These are phyloP conservation scores for Pestalotiopsis sp. DNA, from an alignment of 2,329 filamentous ascomycete species.

Conservation along the genomic window DNA sequence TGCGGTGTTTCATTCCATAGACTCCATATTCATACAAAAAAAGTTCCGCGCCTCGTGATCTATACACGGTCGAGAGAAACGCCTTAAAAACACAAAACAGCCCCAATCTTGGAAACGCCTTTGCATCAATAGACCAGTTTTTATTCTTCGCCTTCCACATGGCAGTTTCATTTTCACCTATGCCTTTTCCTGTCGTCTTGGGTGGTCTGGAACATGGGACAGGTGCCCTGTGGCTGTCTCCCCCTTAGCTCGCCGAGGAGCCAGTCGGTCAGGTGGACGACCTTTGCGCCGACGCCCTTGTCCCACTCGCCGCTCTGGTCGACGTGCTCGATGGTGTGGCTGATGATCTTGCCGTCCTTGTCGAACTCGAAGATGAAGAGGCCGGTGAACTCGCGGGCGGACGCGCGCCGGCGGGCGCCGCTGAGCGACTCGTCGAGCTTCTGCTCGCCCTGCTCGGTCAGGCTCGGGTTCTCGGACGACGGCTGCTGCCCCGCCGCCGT, in stretches of 20 bases:
- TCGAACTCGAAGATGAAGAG: conserved; percentile 97
- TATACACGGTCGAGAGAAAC: not conserved
- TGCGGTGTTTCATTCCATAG: not conserved
- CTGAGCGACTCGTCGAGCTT: conserved; percentile 37
- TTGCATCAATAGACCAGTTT: not conserved
- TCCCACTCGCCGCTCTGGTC: conserved; percentile 85
- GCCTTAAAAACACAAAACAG: not conserved
- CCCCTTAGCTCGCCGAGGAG: conserved; percentile 74
- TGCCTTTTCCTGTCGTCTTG: not conserved
- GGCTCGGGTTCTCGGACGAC: conserved; percentile 42
- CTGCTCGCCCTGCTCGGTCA: conserved; percentile 29
- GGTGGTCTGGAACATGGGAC: conserved; percentile 11
- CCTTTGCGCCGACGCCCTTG: conserved; percentile 74
- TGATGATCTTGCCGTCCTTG: conserved; percentile 76
- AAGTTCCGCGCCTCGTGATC: not conserved
- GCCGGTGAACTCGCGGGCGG: conserved; percentile 80
- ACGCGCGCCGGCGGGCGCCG: conserved; percentile 51
- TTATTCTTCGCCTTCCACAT: not conserved
- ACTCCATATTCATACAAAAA: not conserved
- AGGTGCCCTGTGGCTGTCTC: conserved; percentile 15
- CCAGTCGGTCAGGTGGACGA: conserved; percentile 95
- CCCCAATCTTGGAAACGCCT: not conserved
- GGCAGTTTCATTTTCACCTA: not conserved
- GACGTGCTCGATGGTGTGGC: conserved; percentile 92
- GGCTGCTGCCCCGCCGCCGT: conserved; percentile 49